These are phyloP conservation scores for Davidsoniella neocaledoniae DNA, from an alignment of 2,329 filamentous ascomycete genomes.

Conservation along the genomic window DNA sequence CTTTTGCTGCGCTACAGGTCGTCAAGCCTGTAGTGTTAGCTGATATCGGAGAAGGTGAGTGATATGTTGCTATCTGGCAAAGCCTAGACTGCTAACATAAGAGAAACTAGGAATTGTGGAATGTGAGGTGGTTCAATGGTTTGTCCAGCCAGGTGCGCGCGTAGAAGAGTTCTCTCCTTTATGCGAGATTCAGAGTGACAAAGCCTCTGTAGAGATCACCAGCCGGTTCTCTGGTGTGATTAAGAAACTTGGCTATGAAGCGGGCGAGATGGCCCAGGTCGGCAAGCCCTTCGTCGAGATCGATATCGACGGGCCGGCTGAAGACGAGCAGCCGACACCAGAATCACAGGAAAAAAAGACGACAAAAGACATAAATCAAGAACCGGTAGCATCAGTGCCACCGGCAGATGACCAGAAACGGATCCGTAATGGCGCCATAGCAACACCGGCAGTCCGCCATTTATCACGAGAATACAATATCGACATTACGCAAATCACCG, in stretches of 20 bases:
- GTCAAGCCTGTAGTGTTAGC: constrained; percentile 70
- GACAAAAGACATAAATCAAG: neutral
- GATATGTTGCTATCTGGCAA: neutral
- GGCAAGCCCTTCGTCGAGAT: constrained; percentile 92
- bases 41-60: constrained; percentile 68
- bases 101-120: constrained; percentile 66
- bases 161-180: constrained; percentile 97
- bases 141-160: constrained; percentile 84
- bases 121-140: constrained; percentile 99
- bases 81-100: neutral
- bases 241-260: constrained; percentile 89
- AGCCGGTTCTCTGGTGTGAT: constrained; percentile 90
- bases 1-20: constrained; percentile 28
- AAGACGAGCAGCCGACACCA: constrained; percentile 1
- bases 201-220: constrained; percentile 80
- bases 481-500: constrained; percentile 60
- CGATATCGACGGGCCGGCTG: constrained; percentile 52
- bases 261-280: constrained; percentile 90
- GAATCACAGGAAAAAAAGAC: constrained; percentile 10
- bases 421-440: constrained; percentile 56
- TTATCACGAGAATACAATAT: constrained; percentile 65
- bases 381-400: constrained; percentile 19
- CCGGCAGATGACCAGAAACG: constrained; percentile 17
- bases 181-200: constrained; percentile 97
- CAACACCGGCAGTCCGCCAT: constrained; percentile 84